phyloP scores from a whole-genome alignment of 2,329 filamentous ascomycete species.

The Macrophomina tecta region DNA sequence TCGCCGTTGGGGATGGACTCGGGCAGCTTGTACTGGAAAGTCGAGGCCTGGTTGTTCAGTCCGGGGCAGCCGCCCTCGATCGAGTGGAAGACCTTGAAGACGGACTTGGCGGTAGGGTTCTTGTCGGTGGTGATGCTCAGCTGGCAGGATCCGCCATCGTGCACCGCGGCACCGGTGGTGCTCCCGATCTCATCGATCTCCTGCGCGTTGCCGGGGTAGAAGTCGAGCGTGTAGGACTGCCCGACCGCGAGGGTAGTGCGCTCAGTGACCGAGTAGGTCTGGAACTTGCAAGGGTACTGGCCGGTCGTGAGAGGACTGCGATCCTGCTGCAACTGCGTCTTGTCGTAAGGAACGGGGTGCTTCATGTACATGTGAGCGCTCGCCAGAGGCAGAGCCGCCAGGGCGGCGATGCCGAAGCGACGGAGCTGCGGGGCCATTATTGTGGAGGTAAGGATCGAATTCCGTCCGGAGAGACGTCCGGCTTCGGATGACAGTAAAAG shows the following conservation, averaged over 20 bases:
- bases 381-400: slow-evolving; percentile 13
- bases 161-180: slow-evolving; percentile 69
- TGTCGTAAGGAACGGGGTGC: slow-evolving; percentile 16
- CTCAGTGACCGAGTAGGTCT: slow-evolving; percentile 7
- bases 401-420: background rate
- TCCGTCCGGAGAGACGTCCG: background rate
- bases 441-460: background rate
- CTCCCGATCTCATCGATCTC: slow-evolving; percentile 16
- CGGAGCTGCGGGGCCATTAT: slow-evolving; percentile 5
- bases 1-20: slow-evolving; percentile 74
- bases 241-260: slow-evolving; percentile 56
- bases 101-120: slow-evolving; percentile 58
- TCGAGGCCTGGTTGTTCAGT: slow-evolving; percentile 60
- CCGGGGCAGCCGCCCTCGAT: slow-evolving; percentile 86
- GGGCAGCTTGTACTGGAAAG: slow-evolving; percentile 76
- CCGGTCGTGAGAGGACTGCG: slow-evolving; percentile 9
- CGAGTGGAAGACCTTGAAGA: slow-evolving; percentile 88
- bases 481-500: background rate
- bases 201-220: slow-evolving; percentile 49
- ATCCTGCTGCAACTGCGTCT: slow-evolving; percentile 11
- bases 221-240: slow-evolving; percentile 64
- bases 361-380: slow-evolving; percentile 19
- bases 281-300: slow-evolving; percentile 24
- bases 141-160: slow-evolving; percentile 93
- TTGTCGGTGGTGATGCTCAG: slow-evolving; percentile 74